phyloP scores from a whole-genome alignment of 1,284 basidiomycete species.

The Sparassis latifolia region DNA sequence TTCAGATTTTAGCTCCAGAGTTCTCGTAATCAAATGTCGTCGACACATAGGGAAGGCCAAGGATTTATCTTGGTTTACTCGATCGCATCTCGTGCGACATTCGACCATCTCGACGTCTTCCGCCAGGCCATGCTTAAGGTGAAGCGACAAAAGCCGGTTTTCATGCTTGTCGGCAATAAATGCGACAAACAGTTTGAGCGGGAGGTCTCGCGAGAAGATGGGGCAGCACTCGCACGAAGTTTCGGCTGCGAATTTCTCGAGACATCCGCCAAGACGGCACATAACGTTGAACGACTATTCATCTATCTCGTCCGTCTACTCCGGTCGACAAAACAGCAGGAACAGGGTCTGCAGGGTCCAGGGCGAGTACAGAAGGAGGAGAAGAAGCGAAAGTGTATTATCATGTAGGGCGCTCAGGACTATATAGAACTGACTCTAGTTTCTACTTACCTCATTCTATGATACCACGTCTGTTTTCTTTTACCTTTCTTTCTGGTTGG shows the following conservation, averaged over 20 bases:
- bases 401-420: conserved; percentile 67
- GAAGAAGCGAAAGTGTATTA: conserved; percentile 52
- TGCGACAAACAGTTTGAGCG: conserved; percentile 82
- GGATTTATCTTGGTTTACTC: conserved; percentile 99
- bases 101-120: conserved; percentile 92
- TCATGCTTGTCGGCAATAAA: conserved; percentile 92
- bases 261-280: conserved; percentile 91
- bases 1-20: background rate
- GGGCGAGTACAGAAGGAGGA: conserved; percentile 33
- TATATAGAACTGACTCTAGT: conserved; percentile 56
- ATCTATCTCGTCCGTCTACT: conserved; percentile 87
- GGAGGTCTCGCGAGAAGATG: conserved; percentile 87
- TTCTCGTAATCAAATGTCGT: conserved; percentile 4
- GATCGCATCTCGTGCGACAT: conserved; percentile 91
- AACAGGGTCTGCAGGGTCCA: conserved; percentile 26
- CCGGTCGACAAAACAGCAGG: conserved; percentile 52
- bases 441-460: conserved; percentile 49
- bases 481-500: conserved; percentile 24
- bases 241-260: conserved; percentile 96
- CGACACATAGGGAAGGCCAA: conserved; percentile 79
- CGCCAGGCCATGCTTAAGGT: conserved; percentile 92
- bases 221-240: conserved; percentile 74
- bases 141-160: conserved; percentile 81
- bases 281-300: conserved; percentile 94
- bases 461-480: conserved; percentile 62